These are phyloP conservation scores for Rheum nobile DNA, from an alignment of 148 eudicot species.

Conservation along the genomic window DNA sequence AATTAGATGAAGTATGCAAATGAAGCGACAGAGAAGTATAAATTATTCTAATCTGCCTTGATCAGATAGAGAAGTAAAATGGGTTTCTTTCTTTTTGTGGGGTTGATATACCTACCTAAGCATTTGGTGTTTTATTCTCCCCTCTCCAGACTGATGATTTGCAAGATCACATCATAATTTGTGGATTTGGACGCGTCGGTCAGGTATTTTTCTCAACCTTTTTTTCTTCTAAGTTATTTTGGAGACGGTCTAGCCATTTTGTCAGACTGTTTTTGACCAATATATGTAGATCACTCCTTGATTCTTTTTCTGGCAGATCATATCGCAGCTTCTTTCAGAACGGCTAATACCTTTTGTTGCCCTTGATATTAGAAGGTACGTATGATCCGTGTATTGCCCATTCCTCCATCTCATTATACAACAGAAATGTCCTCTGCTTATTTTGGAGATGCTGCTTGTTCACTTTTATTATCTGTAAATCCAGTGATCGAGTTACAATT, in stretches of 20 bases:
- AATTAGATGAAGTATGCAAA: background rate
- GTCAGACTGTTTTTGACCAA: background rate
- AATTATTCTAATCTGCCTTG: background rate
- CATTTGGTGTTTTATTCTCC: background rate
- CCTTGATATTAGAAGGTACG: conserved; percentile 97
- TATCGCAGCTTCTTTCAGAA: conserved; percentile 97
- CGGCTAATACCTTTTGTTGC: conserved; percentile 97
- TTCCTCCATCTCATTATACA: background rate
- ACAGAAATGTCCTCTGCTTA: background rate
- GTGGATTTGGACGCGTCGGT: conserved; percentile 99
- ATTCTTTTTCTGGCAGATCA: conserved; percentile 47
- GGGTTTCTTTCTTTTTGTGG: background rate
- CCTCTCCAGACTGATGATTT: conserved; percentile 82
- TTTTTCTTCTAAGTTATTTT: background rate
- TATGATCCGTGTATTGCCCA: conserved; percentile 13
- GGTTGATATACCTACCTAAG: background rate
- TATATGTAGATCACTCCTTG: background rate
- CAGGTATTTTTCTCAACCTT: conserved; percentile 36
- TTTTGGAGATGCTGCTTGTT: background rate
- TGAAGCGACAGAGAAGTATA: background rate
- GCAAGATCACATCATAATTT: conserved; percentile 91
- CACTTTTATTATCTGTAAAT: background rate
- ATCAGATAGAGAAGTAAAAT: background rate
- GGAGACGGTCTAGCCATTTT: background rate
- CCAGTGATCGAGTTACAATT: conserved; percentile 85